A percentile compares a stretch with the other conserved stretches of the same genome.
Evolutionary conservation across 108 stramenopile genomes (phyloP).

Genomic region (Skeletonema tropicum): DNA sequence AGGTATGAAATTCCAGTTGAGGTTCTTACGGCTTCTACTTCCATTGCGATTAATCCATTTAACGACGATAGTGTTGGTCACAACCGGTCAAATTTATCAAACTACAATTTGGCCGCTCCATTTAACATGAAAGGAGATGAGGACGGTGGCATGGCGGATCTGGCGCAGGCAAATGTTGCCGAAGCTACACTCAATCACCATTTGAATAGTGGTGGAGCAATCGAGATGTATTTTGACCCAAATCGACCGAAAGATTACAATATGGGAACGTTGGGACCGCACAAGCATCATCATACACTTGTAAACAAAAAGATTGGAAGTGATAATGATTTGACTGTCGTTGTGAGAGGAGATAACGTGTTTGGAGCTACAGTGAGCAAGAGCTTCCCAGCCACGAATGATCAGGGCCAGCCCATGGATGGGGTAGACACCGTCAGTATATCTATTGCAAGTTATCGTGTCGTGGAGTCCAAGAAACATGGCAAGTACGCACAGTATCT

Average conservation of each 20-base stretch:
- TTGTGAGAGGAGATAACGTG: conserved; percentile 79
- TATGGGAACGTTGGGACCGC: conserved; percentile 48
- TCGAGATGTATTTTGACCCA: conserved; percentile 53
- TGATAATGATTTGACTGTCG: conserved; percentile 65
- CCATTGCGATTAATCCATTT: conserved; percentile 78
- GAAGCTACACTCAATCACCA: conserved; percentile 66
- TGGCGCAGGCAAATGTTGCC: conserved; percentile 58
- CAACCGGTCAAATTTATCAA: conserved; percentile 23
- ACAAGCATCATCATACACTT: conserved; percentile 49
- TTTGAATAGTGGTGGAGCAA: conserved; percentile 47
- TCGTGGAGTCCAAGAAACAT: conserved; percentile 83
- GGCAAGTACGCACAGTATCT: conserved; percentile 88
- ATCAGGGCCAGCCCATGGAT: conserved; percentile 53
- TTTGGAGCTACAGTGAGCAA: conserved; percentile 92
- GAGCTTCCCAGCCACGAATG: conserved; percentile 64
- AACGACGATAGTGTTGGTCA: conserved; percentile 68
- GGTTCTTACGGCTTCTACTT: conserved; percentile 80
- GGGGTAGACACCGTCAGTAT: conserved; percentile 84
- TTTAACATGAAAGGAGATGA: conserved; percentile 50
- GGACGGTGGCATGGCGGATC: conserved; percentile 34
- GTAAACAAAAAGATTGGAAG: conserved; percentile 54
- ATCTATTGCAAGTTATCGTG: conserved; percentile 86
- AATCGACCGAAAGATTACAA: conserved; percentile 52
- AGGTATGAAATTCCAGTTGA: conserved; percentile 76
- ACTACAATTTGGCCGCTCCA: conserved; percentile 51